phyloP scores from a whole-genome alignment of 352 stramenopile genomes.

The Globisporangium lucens region DNA sequence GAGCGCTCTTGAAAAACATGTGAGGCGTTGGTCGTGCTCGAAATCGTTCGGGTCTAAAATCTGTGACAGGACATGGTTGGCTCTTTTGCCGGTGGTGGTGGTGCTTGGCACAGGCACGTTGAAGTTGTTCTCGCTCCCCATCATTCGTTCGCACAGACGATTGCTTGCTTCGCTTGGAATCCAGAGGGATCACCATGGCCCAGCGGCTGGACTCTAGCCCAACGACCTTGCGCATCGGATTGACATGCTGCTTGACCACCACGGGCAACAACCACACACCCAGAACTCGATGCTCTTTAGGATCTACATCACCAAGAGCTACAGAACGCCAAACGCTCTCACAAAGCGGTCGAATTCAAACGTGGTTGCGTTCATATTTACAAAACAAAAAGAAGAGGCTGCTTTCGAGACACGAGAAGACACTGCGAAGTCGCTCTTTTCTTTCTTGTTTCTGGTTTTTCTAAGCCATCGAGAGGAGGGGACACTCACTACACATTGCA shows the following conservation, averaged over 20 bases:
- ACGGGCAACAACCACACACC: not conserved
- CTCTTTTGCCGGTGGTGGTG: not conserved
- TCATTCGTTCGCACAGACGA: not conserved
- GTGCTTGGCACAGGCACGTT: not conserved
- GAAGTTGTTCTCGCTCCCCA: not conserved
- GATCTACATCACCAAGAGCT: not conserved
- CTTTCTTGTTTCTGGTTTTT: conserved; percentile 10
- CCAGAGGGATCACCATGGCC: too few species aligned
- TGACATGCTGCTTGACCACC: not conserved
- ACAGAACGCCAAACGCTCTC: not conserved
- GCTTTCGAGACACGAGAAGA: not conserved
- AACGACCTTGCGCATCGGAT: not conserved
- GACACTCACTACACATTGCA: conserved; percentile 10
- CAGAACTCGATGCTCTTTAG: not conserved
- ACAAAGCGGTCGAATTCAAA: not conserved
- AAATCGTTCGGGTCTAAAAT: not conserved
- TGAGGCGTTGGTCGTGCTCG: not conserved
- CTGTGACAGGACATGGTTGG: not conserved
- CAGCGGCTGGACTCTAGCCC: too few species aligned
- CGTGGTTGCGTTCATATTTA: not conserved
- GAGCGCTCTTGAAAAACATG: not conserved
- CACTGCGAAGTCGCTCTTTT: not conserved
- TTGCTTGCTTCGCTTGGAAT: not conserved
- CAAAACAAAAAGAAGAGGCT: not conserved
- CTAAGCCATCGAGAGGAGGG: conserved; percentile 8